Conservation (phyloP, 352 stramenopile genomes). For the Globisporangium cylindrosporum region DNA sequence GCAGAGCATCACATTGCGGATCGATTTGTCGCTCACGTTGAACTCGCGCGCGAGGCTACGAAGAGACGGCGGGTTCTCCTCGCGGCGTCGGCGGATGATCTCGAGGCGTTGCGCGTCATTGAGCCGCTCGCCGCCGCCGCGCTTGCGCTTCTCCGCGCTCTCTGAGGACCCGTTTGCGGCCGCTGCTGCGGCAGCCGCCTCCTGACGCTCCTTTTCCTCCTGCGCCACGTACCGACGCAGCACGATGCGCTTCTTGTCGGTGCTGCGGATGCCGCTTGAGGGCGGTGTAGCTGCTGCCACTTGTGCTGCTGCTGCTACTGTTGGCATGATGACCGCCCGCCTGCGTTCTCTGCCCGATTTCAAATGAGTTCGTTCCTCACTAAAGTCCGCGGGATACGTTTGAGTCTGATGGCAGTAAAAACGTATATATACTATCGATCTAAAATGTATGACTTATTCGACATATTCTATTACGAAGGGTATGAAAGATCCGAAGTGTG, state of each 20-base stretch:
- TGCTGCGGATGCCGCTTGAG: not conserved
- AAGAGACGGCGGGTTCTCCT: constrained; percentile 20
- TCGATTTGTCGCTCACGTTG: constrained; percentile 18
- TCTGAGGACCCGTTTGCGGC: not conserved
- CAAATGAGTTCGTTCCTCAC: not conserved
- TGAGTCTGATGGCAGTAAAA: not conserved
- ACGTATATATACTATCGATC: not conserved
- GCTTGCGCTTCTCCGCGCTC: constrained; percentile 15
- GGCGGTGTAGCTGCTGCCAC: not conserved
- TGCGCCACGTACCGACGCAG: constrained; percentile 15
- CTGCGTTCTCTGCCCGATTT: not conserved
- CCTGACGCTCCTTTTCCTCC: constrained; percentile 13
- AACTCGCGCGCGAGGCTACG: constrained; percentile 18
- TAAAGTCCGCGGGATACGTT: not conserved
- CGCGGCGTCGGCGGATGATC: constrained; percentile 15
- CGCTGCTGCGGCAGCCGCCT: not conserved
- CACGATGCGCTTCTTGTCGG: constrained; percentile 16
- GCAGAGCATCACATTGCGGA: constrained; percentile 17
- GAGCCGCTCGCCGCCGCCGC: constrained; percentile 15
- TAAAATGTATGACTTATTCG: not conserved
- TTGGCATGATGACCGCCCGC: not conserved
- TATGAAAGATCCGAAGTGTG: not conserved
- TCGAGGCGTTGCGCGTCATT: constrained; percentile 21
- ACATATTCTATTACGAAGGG: not conserved
- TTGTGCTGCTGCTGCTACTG: not conserved